A percentile compares a stretch with the other conserved stretches of the same genome.
Conservation (phyloP, 495 filamentous ascomycete species). For the Penicillium soppii region DNA sequence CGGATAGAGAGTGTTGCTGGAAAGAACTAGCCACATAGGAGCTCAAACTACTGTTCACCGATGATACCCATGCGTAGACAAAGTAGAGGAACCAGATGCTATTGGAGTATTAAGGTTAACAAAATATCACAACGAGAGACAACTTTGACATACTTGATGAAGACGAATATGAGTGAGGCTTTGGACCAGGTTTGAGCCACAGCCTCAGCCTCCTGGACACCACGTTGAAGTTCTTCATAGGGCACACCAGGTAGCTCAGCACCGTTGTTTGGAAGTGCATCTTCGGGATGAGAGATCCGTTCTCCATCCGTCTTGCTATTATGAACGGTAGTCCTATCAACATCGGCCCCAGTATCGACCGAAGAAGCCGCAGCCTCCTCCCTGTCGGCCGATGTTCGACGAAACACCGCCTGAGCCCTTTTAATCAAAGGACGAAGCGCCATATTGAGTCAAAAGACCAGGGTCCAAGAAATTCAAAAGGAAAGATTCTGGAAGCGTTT, state of each 20-base stretch:
- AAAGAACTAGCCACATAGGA: constrained; percentile 34
- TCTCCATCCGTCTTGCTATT: constrained; percentile 3
- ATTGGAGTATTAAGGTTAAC: background rate
- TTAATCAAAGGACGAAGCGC: constrained; percentile 7
- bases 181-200: constrained; percentile 35
- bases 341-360: background rate
- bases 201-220: constrained; percentile 39
- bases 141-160: constrained; percentile 28
- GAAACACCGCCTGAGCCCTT: constrained; percentile 10
- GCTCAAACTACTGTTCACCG: constrained; percentile 22
- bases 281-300: background rate
- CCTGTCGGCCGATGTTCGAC: background rate
- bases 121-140: background rate
- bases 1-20: constrained; percentile 32
- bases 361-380: constrained; percentile 6
- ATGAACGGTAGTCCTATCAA: background rate
- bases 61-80: constrained; percentile 27
- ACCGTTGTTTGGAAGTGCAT: constrained; percentile 6
- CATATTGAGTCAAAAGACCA: constrained; percentile 1
- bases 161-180: constrained; percentile 28
- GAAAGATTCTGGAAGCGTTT: background rate
- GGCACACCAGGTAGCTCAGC: constrained; percentile 7
- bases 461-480: background rate
- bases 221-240: constrained; percentile 22
- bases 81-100: constrained; percentile 39